A percentile compares a stretch with the other conserved stretches of the same genome.
Evolutionary conservation across 2,329 filamentous ascomycete genomes (phyloP).

Genomic region (Ophiostoma triangulosporum): DNA sequence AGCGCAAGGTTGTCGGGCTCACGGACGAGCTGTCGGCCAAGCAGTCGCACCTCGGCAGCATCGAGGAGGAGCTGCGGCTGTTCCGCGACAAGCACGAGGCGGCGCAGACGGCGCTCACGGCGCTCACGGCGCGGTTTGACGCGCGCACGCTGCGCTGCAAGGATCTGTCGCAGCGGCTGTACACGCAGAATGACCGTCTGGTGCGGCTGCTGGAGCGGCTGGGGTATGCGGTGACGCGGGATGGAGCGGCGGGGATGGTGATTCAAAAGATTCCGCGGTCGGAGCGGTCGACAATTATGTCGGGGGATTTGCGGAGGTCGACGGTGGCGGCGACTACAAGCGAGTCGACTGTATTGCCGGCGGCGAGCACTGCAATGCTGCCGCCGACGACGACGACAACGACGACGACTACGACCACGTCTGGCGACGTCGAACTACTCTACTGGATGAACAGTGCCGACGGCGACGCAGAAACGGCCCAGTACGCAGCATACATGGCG

Average conservation of each 20-base stretch:
- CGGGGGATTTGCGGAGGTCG: constrained; percentile 25
- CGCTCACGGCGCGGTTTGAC: constrained; percentile 46
- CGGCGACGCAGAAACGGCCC: constrained; percentile 51
- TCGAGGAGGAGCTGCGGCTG: constrained; percentile 62
- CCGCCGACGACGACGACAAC: constrained; percentile 29
- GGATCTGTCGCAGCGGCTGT: constrained; percentile 73
- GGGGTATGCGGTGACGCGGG: constrained; percentile 67
- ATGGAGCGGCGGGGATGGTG: constrained; percentile 54
- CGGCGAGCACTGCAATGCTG: too few relatives aligned
- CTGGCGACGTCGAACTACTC: constrained; percentile 57
- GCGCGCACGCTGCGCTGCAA: constrained; percentile 60
- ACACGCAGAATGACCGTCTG: constrained; percentile 73
- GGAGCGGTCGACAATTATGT: constrained; percentile 44
- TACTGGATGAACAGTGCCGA: constrained; percentile 69
- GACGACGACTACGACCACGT: constrained; percentile 51
- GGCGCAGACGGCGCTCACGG: constrained; percentile 37
- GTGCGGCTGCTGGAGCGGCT: constrained; percentile 71
- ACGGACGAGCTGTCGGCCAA: constrained; percentile 48
- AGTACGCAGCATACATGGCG: constrained; percentile 62
- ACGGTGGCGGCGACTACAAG: too few relatives aligned
- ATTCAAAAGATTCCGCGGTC: constrained; percentile 58
- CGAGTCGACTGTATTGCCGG: too few relatives aligned
- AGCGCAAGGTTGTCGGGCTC: constrained; percentile 53
- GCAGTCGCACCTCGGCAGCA: constrained; percentile 60
- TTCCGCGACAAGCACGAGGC: constrained; percentile 51